A percentile compares a stretch with the other conserved stretches of the same genome.
phyloP scores from a whole-genome alignment of 2,329 filamentous ascomycete species.

The Botryotinia narcissicola region DNA sequence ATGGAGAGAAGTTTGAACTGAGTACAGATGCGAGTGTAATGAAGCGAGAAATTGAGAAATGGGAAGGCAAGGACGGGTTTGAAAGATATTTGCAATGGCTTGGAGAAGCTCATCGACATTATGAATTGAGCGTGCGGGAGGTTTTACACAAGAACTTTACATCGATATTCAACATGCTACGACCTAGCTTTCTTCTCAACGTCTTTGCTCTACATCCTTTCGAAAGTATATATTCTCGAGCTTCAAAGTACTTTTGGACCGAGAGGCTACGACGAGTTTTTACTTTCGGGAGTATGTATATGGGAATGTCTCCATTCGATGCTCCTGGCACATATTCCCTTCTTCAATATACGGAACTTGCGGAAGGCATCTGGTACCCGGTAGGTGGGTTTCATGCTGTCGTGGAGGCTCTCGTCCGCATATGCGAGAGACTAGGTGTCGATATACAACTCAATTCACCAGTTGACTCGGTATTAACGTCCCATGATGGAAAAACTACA shows the following conservation, averaged over 20 bases:
- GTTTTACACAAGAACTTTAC: slow-evolving; percentile 68
- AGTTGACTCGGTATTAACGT: slow-evolving; percentile 55
- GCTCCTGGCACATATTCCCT: slow-evolving; percentile 72
- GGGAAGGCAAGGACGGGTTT: slow-evolving; percentile 70
- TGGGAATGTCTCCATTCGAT: slow-evolving; percentile 77
- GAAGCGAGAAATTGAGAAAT: slow-evolving; percentile 69
- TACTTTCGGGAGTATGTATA: slow-evolving; percentile 79
- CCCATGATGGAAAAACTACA: slow-evolving; percentile 50
- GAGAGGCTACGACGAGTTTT: slow-evolving; percentile 69
- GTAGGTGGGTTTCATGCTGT: slow-evolving; percentile 67
- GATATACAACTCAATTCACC: slow-evolving; percentile 59
- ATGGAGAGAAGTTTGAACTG: slow-evolving; percentile 61
- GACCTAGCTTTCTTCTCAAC: slow-evolving; percentile 57
- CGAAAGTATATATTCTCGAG: slow-evolving; percentile 65
- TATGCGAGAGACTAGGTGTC: slow-evolving; percentile 61
- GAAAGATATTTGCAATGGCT: slow-evolving; percentile 66
- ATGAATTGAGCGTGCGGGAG: slow-evolving; percentile 64
- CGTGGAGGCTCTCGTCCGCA: slow-evolving; percentile 59
- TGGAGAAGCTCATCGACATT: slow-evolving; percentile 65
- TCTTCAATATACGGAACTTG: slow-evolving; percentile 72
- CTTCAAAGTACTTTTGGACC: slow-evolving; percentile 65
- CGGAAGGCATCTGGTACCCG: slow-evolving; percentile 75
- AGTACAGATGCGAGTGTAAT: slow-evolving; percentile 68
- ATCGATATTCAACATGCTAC: slow-evolving; percentile 54
- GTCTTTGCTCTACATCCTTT: slow-evolving; percentile 65